phyloP scores from a whole-genome alignment of 106 monocot species.

The Allium fistulosum region DNA sequence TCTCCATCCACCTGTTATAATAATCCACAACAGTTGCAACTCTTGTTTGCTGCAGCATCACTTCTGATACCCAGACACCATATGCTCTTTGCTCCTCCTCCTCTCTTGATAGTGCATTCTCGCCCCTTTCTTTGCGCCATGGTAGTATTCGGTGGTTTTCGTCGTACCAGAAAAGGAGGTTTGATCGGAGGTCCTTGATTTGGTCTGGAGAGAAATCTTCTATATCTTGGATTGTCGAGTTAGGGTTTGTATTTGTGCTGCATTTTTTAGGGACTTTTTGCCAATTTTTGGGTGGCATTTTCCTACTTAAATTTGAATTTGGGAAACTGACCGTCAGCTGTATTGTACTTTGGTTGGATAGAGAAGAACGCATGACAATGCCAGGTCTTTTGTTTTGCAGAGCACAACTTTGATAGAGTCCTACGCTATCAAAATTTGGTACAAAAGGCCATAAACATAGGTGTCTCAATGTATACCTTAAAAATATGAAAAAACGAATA shows the following conservation, averaged over 20 bases:
- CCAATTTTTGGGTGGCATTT: too few relatives aligned
- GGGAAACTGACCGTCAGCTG: too few relatives aligned
- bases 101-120: not conserved
- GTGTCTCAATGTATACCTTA: too few relatives aligned
- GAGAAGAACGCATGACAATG: too few relatives aligned
- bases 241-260: not conserved
- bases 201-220: slow-evolving; percentile 57
- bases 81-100: slow-evolving; percentile 52
- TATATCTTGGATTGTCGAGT: slow-evolving; percentile 22
- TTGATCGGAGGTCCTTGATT: slow-evolving; percentile 21
- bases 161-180: slow-evolving; percentile 89
- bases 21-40: slow-evolving; percentile 62
- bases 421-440: too few relatives aligned
- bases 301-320: too few relatives aligned
- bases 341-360: too few relatives aligned
- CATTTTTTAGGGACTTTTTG: not conserved
- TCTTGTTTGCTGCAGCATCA: slow-evolving; percentile 97
- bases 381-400: too few relatives aligned
- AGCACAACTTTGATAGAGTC: too few relatives aligned
- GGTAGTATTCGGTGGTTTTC: slow-evolving; percentile 53
- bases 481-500: too few relatives aligned
- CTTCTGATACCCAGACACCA: slow-evolving; percentile 93
- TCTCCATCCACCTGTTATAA: slow-evolving; percentile 80
- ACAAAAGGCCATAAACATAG: too few relatives aligned
- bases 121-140: slow-evolving; percentile 32